Evolutionary conservation across 1,139 yeast species (phyloP).

Genomic region (Saccharomyces uvarum): DNA sequence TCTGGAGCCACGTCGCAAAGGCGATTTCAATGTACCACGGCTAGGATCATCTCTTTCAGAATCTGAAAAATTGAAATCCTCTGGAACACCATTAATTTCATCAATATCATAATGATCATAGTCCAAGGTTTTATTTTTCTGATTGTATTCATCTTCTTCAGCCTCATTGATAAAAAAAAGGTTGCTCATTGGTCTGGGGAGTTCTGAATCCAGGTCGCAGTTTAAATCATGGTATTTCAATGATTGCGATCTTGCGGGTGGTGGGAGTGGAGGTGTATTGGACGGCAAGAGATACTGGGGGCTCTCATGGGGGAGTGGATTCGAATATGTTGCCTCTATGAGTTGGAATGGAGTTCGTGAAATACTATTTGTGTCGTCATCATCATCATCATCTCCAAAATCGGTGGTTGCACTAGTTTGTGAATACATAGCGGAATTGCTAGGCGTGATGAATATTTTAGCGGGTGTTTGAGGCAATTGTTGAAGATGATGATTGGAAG

Average conservation of each 20-base stretch:
- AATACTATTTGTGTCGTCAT: neutral
- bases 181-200: conserved; percentile 28
- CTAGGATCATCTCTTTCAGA: conserved; percentile 23
- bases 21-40: conserved; percentile 1
- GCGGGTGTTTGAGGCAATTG: neutral
- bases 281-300: neutral
- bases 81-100: conserved; percentile 52
- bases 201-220: conserved; percentile 27
- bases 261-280: conserved; percentile 15
- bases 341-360: conserved; percentile 10
- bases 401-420: neutral
- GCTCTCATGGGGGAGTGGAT: neutral
- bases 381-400: neutral
- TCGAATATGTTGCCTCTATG: conserved; percentile 7
- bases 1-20: neutral
- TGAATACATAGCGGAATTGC: neutral
- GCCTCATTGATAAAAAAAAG: conserved; percentile 31
- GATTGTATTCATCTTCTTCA: conserved; percentile 29
- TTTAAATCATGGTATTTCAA: conserved; percentile 31
- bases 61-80: conserved; percentile 49
- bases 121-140: conserved; percentile 10
- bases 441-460: neutral
- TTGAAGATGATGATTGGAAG: neutral
- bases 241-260: conserved; percentile 25
- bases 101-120: conserved; percentile 36